These are phyloP conservation scores for Chalciporus pseudorubinellus DNA, from an alignment of 768 basidiomycete genomes.

Conservation along the genomic window DNA sequence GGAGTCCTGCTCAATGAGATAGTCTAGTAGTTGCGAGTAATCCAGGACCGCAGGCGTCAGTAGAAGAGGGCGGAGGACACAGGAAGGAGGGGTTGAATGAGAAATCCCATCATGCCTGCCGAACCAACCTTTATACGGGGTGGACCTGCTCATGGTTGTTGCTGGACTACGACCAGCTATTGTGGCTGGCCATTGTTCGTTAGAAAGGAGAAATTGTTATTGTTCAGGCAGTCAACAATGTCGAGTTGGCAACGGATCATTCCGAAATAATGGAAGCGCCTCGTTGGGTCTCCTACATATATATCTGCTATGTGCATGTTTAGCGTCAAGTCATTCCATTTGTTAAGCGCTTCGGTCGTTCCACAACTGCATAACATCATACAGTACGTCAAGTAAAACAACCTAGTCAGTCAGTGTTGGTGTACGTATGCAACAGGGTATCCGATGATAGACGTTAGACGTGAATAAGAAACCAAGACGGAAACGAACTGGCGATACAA, in stretches of 20 bases:
- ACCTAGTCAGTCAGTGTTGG: slow-evolving; percentile 27
- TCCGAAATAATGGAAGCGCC: no score
- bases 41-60: slow-evolving; percentile 19
- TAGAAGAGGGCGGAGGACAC: slow-evolving; percentile 1
- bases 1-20: slow-evolving; percentile 24
- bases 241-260: not conserved
- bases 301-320: no score
- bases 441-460: slow-evolving; percentile 27
- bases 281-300: no score
- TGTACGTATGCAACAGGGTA: slow-evolving; percentile 39
- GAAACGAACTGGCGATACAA: slow-evolving; percentile 29
- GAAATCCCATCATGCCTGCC: not conserved
- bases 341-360: not conserved
- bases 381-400: slow-evolving; percentile 27
- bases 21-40: slow-evolving; percentile 14
- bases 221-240: not conserved
- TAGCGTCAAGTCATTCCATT: not conserved
- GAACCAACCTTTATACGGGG: slow-evolving; percentile 13
- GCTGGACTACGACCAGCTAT: not conserved
- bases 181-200: not conserved
- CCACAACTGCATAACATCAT: slow-evolving; percentile 20
- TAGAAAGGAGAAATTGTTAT: not conserved
- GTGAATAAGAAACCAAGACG: slow-evolving; percentile 28
- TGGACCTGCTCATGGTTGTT: not conserved
- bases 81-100: not conserved